phyloP scores from a whole-genome alignment of 1,284 basidiomycete species.

The Sanguinoderma infundibulare region DNA sequence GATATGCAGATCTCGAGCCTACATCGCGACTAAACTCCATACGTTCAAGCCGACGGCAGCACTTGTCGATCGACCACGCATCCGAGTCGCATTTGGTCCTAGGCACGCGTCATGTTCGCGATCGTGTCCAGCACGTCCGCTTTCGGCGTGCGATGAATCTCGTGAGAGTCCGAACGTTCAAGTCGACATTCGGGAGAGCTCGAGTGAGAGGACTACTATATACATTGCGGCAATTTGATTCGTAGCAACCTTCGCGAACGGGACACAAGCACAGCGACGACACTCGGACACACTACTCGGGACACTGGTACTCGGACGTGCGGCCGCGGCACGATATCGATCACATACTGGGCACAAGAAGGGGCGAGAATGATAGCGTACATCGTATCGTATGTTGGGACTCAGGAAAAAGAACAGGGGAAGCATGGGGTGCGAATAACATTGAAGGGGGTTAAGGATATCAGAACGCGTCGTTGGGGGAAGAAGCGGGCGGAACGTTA shows the following conservation, averaged over 20 bases:
- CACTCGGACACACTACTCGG: neutral
- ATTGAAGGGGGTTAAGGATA: slow-evolving; percentile 26
- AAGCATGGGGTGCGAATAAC: slow-evolving; percentile 11
- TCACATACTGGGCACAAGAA: slow-evolving; percentile 9
- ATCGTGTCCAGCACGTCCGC: neutral
- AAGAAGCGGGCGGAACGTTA: neutral
- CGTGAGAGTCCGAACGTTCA: too few relatives aligned
- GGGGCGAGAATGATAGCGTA: slow-evolving; percentile 8
- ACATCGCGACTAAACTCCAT: neutral
- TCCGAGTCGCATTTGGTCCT: neutral
- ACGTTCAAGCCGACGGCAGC: neutral
- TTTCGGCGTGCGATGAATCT: neutral
- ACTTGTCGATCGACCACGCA: neutral
- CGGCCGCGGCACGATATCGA: neutral
- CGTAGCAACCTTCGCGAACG: neutral
- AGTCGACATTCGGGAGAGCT: neutral
- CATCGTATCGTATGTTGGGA: slow-evolving; percentile 21
- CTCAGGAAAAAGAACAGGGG: neutral
- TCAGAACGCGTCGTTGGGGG: slow-evolving; percentile 13
- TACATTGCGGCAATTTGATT: neutral
- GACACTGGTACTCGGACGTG: slow-evolving; percentile 9
- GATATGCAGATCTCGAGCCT: too few relatives aligned
- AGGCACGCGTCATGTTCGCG: neutral
- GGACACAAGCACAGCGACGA: neutral
- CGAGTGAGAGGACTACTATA: neutral